Percentiles rank a stretch among this genome's conserved stretches.
Conservation (phyloP, 768 basidiomycete species). For the Russula brevipes region DNA sequence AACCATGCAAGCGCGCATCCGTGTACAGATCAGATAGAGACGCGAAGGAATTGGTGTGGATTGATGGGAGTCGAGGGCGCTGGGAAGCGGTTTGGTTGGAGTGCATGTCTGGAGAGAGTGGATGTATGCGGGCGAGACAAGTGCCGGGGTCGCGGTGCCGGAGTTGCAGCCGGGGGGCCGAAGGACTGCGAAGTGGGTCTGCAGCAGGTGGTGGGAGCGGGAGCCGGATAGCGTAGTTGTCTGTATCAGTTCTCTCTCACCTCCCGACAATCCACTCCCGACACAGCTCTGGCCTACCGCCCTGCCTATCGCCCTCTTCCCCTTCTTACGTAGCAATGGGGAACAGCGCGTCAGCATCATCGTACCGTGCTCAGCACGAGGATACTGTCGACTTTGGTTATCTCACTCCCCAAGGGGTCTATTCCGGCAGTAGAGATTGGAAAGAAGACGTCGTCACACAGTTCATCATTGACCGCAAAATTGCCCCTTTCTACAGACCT, state of each 20-base stretch:
- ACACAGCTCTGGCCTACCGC: background rate
- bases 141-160: background rate
- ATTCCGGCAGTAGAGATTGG: slow-evolving; percentile 83
- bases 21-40: slow-evolving; percentile 31
- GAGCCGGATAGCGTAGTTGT: background rate
- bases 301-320: background rate
- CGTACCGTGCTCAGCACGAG: slow-evolving; percentile 68
- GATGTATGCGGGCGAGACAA: background rate
- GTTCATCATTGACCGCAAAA: slow-evolving; percentile 79
- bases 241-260: background rate
- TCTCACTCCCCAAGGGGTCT: slow-evolving; percentile 79
- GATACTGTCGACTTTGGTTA: slow-evolving; percentile 80
- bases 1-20: slow-evolving; percentile 42
- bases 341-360: slow-evolving; percentile 75
- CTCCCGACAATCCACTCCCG: background rate
- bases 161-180: background rate
- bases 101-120: slow-evolving; percentile 15
- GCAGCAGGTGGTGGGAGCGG: too few relatives aligned
- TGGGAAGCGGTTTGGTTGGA: slow-evolving; percentile 11
- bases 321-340: slow-evolving; percentile 50
- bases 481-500: slow-evolving; percentile 95
- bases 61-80: slow-evolving; percentile 19
- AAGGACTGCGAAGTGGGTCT: too few relatives aligned
- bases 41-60: slow-evolving; percentile 2
- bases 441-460: slow-evolving; percentile 82